These are phyloP conservation scores for Micromonas commoda DNA, from an alignment of 139 green algal genomes.

Conservation along the genomic window DNA sequence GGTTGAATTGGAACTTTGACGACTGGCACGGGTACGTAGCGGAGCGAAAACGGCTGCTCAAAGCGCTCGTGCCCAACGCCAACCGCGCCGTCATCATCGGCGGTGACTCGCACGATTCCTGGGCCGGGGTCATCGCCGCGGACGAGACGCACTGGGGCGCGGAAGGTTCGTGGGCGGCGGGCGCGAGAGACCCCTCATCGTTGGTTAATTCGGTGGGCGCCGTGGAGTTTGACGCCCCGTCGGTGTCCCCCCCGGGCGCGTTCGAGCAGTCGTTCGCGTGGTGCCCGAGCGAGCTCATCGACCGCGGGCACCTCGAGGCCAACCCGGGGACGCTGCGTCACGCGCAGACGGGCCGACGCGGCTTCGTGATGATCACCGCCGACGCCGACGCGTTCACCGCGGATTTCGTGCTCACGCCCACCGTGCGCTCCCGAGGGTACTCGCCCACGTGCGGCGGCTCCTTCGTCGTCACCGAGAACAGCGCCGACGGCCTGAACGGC, in stretches of 20 bases:
- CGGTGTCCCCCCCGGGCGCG: not conserved
- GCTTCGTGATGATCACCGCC: not conserved
- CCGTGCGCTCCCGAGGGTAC: not conserved
- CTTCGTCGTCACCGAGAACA: not conserved
- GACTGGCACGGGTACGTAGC: not conserved
- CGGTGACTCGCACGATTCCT: not conserved
- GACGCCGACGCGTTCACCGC: not conserved
- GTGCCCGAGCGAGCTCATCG: not conserved
- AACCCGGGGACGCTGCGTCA: not conserved
- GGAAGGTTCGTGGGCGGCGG: not conserved
- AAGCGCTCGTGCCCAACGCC: not conserved
- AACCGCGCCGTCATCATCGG: not conserved
- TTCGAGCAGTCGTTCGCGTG: not conserved
- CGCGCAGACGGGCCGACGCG: not conserved
- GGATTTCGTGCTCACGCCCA: not conserved
- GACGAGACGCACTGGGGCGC: not conserved
- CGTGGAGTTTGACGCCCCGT: not conserved
- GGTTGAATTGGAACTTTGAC: not conserved
- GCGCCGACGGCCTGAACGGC: too few species aligned
- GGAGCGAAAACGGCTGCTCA: not conserved
- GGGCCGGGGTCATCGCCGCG: not conserved
- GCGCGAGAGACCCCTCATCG: too few species aligned
- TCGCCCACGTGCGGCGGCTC: not conserved
- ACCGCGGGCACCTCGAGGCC: not conserved
- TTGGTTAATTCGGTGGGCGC: not conserved